Conservation (phyloP, 495 filamentous ascomycete species). For the Ascobolus immersus region DNA sequence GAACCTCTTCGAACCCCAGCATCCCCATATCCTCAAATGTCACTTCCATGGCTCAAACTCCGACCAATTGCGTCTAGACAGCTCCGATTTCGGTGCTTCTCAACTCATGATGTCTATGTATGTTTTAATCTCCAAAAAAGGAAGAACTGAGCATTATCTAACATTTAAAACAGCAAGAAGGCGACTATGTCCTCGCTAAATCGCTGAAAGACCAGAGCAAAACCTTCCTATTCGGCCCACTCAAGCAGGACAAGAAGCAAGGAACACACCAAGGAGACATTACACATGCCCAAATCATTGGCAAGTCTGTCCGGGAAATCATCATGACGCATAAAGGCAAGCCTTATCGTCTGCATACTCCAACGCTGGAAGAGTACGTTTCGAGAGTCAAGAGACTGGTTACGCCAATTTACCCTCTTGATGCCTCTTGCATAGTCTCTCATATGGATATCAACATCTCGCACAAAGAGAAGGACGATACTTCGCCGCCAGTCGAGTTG, state of each 20-base stretch:
- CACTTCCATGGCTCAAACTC: too few species aligned
- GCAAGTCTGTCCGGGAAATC: conserved; percentile 28
- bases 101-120: too few species aligned
- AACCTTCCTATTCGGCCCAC: conserved; percentile 25
- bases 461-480: conserved; percentile 9
- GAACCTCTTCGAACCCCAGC: too few species aligned
- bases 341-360: conserved; percentile 30
- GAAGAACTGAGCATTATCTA: too few species aligned
- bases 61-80: too few species aligned
- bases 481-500: conserved; percentile 29
- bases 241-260: conserved; percentile 22
- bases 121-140: too few species aligned
- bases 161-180: too few species aligned
- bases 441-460: conserved; percentile 41
- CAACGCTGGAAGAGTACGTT: conserved; percentile 48
- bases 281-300: conserved; percentile 36
- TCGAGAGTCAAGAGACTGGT: conserved; percentile 35
- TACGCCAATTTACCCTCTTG: conserved; percentile 50
- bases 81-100: too few species aligned
- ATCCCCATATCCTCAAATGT: too few species aligned
- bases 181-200: too few species aligned
- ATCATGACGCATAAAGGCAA: conserved; percentile 26
- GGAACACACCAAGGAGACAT: conserved; percentile 27
- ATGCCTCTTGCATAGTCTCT: conserved; percentile 44
- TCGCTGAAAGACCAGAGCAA: too few species aligned